Evolutionary conservation across 2,329 filamentous ascomycete genomes (phyloP).

Genomic region (Taxawa tesnikishii): DNA sequence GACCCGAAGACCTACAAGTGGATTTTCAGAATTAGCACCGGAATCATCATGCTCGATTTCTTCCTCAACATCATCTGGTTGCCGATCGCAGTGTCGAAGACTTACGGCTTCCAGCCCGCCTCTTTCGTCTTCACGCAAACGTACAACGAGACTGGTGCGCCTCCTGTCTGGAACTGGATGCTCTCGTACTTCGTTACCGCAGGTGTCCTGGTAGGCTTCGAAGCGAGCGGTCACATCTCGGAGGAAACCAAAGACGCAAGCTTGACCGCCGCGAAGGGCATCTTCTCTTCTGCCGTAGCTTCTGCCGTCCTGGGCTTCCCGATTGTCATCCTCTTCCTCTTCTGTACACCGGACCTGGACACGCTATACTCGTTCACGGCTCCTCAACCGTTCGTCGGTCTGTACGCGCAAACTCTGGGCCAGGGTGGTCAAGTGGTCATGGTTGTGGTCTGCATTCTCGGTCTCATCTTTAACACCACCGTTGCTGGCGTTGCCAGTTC

Average conservation of each 20-base stretch:
- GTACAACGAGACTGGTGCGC: constrained; percentile 38
- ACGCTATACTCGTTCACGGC: constrained; percentile 41
- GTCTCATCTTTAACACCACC: constrained; percentile 43
- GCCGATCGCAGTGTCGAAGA: constrained; percentile 43
- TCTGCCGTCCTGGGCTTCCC: constrained; percentile 44
- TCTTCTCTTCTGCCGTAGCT: constrained; percentile 48
- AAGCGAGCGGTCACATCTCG: constrained; percentile 48
- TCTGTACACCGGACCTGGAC: constrained; percentile 43
- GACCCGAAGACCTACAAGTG: constrained; percentile 29
- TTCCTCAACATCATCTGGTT: constrained; percentile 49
- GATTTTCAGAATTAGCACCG: constrained; percentile 39
- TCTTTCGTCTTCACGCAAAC: constrained; percentile 49
- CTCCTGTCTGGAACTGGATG: constrained; percentile 51
- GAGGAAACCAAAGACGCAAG: constrained; percentile 50
- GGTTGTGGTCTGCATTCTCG: constrained; percentile 43
- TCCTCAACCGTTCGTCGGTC: constrained; percentile 45
- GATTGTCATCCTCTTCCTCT: constrained; percentile 46
- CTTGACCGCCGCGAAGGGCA: constrained; percentile 43
- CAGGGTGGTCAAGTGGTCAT: constrained; percentile 47
- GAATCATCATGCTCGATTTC: constrained; percentile 45
- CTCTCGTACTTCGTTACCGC: constrained; percentile 49
- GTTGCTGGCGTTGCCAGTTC: constrained; percentile 48
- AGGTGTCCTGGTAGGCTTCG: constrained; percentile 48
- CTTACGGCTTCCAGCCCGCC: constrained; percentile 45
- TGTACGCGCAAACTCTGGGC: constrained; percentile 46